Evolutionary conservation across 805 yeast genomes (phyloP).

Genomic region (Schwanniomyces sp.): DNA sequence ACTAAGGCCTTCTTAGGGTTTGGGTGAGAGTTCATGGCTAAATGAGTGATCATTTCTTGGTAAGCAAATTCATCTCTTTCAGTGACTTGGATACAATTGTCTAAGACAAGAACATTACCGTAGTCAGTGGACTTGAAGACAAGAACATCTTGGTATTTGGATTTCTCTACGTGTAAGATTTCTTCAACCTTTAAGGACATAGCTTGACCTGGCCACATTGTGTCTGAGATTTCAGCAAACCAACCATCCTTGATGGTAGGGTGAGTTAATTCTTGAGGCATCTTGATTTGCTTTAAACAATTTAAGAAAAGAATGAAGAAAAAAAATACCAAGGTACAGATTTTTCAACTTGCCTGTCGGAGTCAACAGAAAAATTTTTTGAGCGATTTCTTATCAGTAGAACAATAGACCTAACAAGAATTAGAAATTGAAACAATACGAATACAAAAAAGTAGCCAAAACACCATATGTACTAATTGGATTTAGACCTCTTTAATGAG

Average conservation of each 20-base stretch:
- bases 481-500: too few relatives aligned
- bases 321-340: background rate
- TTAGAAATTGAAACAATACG: too few relatives aligned
- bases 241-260: conserved; percentile 80
- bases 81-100: conserved; percentile 93
- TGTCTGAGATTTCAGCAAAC: conserved; percentile 93
- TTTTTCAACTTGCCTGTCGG: background rate
- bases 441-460: too few relatives aligned
- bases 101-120: conserved; percentile 94
- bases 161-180: conserved; percentile 78
- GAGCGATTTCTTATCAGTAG: background rate
- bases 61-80: conserved; percentile 97
- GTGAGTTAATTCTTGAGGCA: conserved; percentile 42
- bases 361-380: background rate
- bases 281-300: background rate
- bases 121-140: conserved; percentile 91
- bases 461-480: too few relatives aligned
- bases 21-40: conserved; percentile 90
- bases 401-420: background rate
- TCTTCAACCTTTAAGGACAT: conserved; percentile 87
- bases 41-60: conserved; percentile 97
- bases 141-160: conserved; percentile 89
- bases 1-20: conserved; percentile 92
- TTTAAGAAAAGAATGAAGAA: background rate
- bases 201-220: conserved; percentile 99